Evolutionary conservation across 305 asterid species (phyloP).

Genomic region (Withania somnifera): DNA sequence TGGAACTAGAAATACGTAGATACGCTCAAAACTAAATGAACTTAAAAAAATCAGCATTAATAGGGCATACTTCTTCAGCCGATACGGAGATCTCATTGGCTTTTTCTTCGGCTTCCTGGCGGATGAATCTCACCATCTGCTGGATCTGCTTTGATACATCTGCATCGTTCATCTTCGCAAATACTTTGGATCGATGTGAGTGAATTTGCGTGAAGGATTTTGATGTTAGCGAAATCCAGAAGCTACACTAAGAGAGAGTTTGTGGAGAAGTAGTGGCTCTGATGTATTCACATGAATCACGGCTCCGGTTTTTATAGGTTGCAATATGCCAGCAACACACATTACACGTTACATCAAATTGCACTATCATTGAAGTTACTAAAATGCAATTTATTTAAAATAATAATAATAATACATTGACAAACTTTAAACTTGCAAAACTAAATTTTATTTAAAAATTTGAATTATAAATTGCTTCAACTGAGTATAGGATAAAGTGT

Average conservation of each 20-base stretch:
- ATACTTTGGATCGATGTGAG: neutral
- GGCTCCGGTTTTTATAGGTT: neutral
- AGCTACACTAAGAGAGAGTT: neutral
- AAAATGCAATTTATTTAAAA: no score
- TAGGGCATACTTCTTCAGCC: constrained; percentile 61
- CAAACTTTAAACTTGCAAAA: no score
- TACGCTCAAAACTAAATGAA: neutral
- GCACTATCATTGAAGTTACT: neutral
- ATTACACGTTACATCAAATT: neutral
- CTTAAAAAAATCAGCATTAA: neutral
- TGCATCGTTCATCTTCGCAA: constrained; percentile 60
- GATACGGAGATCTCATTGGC: constrained; percentile 90
- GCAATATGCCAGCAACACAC: neutral
- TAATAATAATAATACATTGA: no score
- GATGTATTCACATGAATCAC: neutral
- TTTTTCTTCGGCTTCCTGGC: constrained; percentile 91
- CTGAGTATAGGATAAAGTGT: no score
- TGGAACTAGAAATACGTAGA: neutral
- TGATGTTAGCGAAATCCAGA: neutral
- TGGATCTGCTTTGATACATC: constrained; percentile 94
- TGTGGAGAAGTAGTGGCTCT: neutral
- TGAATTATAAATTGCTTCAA: no score
- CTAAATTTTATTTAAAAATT: no score
- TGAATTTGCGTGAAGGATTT: neutral
- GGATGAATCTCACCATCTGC: constrained; percentile 96